Base-by-base conservation (phyloP, 768 basidiomycete species). In the Naganishia kalamii region DNA sequence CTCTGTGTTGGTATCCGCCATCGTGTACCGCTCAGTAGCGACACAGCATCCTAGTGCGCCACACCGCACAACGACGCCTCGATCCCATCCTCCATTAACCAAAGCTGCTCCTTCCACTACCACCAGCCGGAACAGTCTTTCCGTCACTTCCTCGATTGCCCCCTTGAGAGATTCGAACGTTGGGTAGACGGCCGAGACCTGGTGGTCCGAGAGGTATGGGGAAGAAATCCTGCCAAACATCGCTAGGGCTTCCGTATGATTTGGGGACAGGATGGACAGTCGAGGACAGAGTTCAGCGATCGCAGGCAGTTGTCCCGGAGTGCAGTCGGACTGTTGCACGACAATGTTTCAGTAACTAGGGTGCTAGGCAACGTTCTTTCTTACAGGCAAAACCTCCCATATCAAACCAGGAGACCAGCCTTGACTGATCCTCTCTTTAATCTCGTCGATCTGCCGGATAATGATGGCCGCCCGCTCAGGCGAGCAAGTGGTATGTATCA, bases 231-330 rank as follows among this genome's bases (percentile, higher is more conserved):
- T 23, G 21, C 49, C 61, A n/a, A 49, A 43, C 37, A 68, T 54
- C 15, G 66, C 33, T 30, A 68, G 57, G 8, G 66, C 62, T 43
- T 68, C 66, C 25, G 63, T 50, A 37, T 68, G 66, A 37, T 68
- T 64, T 17, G 66, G 66, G 2, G 66, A 68, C 32, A 68, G 27
- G 33, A 68, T 25, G 41, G 62, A 27, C 21, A 68, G 47, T 44
- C 54, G 62, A n/a, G 62, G 46, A 25, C 49, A 57, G 17, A 68
- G 11, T 19, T 25, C 33, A 11, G 35, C 37, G 30, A 52, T 61
- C 3, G 47, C 27, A 6, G 43, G 40, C 27, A 61, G 19, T 21
- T 61, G 25, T 17, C 35, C 27, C 11, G 60, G 60, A 44, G 35
- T 61, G 32, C 60, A 61, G 41, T 61, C 60, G 13, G 60, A 29